These are phyloP conservation scores for Ramularia collo-cygni DNA, from an alignment of 2,329 filamentous ascomycete species.

Conservation along the genomic window DNA sequence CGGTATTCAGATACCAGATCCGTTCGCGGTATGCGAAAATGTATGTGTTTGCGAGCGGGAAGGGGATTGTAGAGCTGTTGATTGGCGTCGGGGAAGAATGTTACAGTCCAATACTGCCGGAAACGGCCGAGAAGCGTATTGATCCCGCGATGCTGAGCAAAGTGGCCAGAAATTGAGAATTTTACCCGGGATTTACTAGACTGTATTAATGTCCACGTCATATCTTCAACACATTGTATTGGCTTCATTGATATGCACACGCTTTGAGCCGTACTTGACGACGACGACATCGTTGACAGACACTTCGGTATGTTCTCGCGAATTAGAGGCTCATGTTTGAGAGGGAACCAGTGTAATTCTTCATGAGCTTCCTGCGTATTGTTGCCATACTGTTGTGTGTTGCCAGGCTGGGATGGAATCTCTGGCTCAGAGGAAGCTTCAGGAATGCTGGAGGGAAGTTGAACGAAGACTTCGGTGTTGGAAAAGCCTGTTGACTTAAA, in stretches of 20 bases:
- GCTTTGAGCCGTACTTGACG: background rate
- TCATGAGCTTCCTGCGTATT: background rate
- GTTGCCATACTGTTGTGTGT: background rate
- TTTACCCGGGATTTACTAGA: too few relatives aligned
- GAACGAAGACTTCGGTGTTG: too few relatives aligned
- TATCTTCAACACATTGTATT: background rate
- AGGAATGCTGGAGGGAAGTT: too few relatives aligned
- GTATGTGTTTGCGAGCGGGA: slow-evolving; percentile 44
- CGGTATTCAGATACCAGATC: slow-evolving; percentile 41
- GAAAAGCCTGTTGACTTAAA: too few relatives aligned
- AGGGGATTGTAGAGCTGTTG: slow-evolving; percentile 42
- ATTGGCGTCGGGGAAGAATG: slow-evolving; percentile 25
- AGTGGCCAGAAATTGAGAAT: too few relatives aligned
- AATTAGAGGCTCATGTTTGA: background rate
- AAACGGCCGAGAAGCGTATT: slow-evolving; percentile 9
- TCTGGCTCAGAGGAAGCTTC: too few relatives aligned
- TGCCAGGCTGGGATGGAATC: too few relatives aligned
- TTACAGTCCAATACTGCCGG: slow-evolving; percentile 18
- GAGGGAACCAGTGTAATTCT: background rate
- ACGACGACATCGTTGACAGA: background rate
- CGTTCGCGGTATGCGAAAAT: slow-evolving; percentile 43
- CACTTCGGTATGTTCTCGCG: background rate
- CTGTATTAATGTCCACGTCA: background rate
- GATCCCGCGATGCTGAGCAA: too few relatives aligned
- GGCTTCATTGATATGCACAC: background rate